Base-by-base conservation (phyloP, 2,329 filamentous ascomycete genomes). In the Corniculantispora saksenae region DNA sequence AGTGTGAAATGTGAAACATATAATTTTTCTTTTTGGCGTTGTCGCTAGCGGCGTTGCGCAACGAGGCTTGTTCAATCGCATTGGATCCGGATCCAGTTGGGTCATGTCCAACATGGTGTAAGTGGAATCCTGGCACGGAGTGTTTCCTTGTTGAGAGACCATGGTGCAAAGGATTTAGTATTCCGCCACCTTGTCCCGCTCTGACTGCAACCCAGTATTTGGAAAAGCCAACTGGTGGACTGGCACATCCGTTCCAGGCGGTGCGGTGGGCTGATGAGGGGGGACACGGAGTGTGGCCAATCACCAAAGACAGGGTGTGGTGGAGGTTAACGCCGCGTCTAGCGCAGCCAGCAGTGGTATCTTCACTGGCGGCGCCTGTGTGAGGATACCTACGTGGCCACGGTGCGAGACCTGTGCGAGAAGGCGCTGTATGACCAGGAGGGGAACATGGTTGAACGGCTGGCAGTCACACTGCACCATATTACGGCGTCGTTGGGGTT, bases 281-380 rank as follows among this genome's bases (percentile, higher is more conserved):
- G 50, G 6, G 32, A 10, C 38, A 61, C 35, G 12, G n/a, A 25
- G 38, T n/a, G 8, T 25, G n/a, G 59, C 48, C 59, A 45, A 62
- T 45, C 25, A 54, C 35, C 19, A 55, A 19, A 29, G 25, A 23
- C 25, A 4, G 54, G 12, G 10, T 47, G 50, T 54, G 48, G 47
- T 40, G 32, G 19, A 21, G 51, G 45, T 38, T 40, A 35, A 56
- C 51, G 61, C 61, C 61, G 61, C 61, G 61, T 48, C 43, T 57
- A 63, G 61, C 61, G 51, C 29, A 56, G 40, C 35, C 51, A 47
- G 43, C 61, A 48, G n/a, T 57, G 13, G 5, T 53, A 29, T 25
- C 38, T 19, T 62, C 19, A 9, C 38, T 21, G 50, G 23, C 12
- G 38, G 60, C 59, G 59, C 25, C 48, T 61, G 59, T 61, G 35